Evolutionary conservation across 116 monocot genomes (phyloP).

Genomic region (Zostera marina): DNA sequence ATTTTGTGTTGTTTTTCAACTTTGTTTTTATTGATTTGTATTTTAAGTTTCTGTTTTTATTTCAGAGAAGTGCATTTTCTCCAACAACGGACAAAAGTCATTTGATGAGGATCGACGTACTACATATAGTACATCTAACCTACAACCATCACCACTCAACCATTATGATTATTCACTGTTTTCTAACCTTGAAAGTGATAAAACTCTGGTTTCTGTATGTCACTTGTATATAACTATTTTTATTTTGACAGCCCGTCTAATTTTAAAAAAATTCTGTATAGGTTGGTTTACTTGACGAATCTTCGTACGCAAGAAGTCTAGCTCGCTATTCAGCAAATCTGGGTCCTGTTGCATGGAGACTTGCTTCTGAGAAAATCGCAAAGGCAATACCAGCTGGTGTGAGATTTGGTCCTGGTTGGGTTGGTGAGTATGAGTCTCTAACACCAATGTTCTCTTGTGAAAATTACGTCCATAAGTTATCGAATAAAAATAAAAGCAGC

Average conservation of each 20-base stretch:
- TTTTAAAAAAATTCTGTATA: slow-evolving; percentile 7
- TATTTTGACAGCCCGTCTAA: slow-evolving; percentile 1
- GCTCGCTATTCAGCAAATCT: slow-evolving; percentile 30
- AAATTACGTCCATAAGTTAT: slow-evolving; percentile 6
- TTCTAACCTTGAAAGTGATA: slow-evolving; percentile 18
- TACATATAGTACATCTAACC: slow-evolving; percentile 26
- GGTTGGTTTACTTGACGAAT: slow-evolving; percentile 23
- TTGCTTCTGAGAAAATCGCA: slow-evolving; percentile 24
- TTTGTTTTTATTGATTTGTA: neutral
- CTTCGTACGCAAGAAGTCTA: slow-evolving; percentile 34
- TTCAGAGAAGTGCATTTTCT: slow-evolving; percentile 8
- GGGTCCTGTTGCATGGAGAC: slow-evolving; percentile 22
- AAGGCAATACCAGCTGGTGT: slow-evolving; percentile 20
- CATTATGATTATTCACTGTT: slow-evolving; percentile 14
- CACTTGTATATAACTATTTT: neutral
- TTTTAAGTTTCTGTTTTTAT: neutral
- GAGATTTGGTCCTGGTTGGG: slow-evolving; percentile 40
- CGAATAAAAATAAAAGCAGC: neutral
- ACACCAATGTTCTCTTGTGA: slow-evolving; percentile 23
- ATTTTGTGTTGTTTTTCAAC: too few relatives aligned
- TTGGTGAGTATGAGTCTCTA: slow-evolving; percentile 42
- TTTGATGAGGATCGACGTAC: slow-evolving; percentile 53
- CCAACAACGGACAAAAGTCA: slow-evolving; percentile 18
- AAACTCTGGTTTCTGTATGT: slow-evolving; percentile 42
- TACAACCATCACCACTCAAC: slow-evolving; percentile 3